Percentiles rank a stretch among this genome's conserved stretches.
phyloP scores from a whole-genome alignment of 768 basidiomycete genomes.

The Boletus subcaerulescens region DNA sequence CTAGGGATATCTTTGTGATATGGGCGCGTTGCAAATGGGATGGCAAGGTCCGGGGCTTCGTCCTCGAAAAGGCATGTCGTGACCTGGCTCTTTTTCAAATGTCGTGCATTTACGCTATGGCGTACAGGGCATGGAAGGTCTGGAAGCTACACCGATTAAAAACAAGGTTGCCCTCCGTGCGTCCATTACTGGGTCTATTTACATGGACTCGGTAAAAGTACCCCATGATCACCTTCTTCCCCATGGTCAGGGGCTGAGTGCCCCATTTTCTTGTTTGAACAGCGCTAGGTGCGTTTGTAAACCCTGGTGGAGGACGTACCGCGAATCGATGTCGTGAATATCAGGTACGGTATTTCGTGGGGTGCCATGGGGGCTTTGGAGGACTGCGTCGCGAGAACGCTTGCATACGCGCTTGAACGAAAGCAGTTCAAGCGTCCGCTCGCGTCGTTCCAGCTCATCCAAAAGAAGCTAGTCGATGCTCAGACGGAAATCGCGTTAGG shows the following conservation, averaged over 20 bases:
- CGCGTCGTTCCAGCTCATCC: slow-evolving; percentile 94
- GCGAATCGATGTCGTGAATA: background rate
- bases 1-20: slow-evolving; percentile 82
- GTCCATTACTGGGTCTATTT: slow-evolving; percentile 81
- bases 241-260: slow-evolving; percentile 70
- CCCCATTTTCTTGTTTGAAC: slow-evolving; percentile 91
- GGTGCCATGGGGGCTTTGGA: slow-evolving; percentile 96
- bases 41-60: slow-evolving; percentile 81
- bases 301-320: background rate
- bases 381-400: slow-evolving; percentile 77
- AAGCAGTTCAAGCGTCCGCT: slow-evolving; percentile 88
- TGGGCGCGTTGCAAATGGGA: slow-evolving; percentile 98
- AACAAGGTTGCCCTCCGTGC: slow-evolving; percentile 91
- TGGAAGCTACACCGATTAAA: slow-evolving; percentile 84
- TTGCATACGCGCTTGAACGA: slow-evolving; percentile 84
- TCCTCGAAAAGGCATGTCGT: slow-evolving; percentile 75
- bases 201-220: slow-evolving; percentile 89
- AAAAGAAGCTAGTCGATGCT: slow-evolving; percentile 96
- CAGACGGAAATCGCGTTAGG: slow-evolving; percentile 84
- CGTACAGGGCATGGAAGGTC: slow-evolving; percentile 75
- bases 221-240: slow-evolving; percentile 73
- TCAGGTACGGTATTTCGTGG: slow-evolving; percentile 86
- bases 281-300: slow-evolving; percentile 57
- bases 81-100: background rate
- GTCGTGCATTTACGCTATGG: background rate